Evolutionary conservation across 306 rosid genomes (phyloP).

Genomic region (apple (Malus domestica)): DNA sequence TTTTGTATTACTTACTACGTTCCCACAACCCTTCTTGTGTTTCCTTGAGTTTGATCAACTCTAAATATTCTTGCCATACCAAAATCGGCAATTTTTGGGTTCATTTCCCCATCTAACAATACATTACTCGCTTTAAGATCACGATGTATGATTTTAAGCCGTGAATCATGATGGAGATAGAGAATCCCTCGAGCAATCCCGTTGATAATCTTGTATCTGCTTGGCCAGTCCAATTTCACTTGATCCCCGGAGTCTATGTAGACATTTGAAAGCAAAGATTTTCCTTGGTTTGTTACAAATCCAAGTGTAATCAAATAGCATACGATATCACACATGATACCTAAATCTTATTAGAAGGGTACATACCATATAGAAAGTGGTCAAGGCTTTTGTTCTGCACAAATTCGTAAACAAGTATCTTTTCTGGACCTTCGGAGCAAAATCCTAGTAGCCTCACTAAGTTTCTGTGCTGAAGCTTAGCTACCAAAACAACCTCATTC

Average conservation of each 20-base stretch:
- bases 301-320: background rate
- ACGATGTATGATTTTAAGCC: slow-evolving; percentile 28
- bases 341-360: background rate
- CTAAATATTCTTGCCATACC: slow-evolving; percentile 22
- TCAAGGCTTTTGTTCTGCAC: slow-evolving; percentile 34
- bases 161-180: slow-evolving; percentile 33
- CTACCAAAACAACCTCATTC: slow-evolving; percentile 20
- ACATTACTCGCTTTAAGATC: slow-evolving; percentile 32
- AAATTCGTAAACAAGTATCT: slow-evolving; percentile 21
- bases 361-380: slow-evolving; percentile 21
- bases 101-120: slow-evolving; percentile 20
- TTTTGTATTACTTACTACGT: slow-evolving; percentile 1
- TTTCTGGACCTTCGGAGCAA: slow-evolving; percentile 17
- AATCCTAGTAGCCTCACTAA: slow-evolving; percentile 17
- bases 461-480: slow-evolving; percentile 24
- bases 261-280: background rate
- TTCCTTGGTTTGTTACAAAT: background rate
- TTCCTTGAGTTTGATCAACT: slow-evolving; percentile 20
- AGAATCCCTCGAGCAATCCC: slow-evolving; percentile 26
- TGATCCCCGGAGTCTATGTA: background rate
- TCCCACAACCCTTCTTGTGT: slow-evolving; percentile 7
- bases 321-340: background rate
- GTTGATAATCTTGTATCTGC: slow-evolving; percentile 17
- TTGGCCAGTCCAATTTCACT: slow-evolving; percentile 19
- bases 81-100: slow-evolving; percentile 32